phyloP scores from a whole-genome alignment of 345 rosid species.

The Laguncularia racemosa region DNA sequence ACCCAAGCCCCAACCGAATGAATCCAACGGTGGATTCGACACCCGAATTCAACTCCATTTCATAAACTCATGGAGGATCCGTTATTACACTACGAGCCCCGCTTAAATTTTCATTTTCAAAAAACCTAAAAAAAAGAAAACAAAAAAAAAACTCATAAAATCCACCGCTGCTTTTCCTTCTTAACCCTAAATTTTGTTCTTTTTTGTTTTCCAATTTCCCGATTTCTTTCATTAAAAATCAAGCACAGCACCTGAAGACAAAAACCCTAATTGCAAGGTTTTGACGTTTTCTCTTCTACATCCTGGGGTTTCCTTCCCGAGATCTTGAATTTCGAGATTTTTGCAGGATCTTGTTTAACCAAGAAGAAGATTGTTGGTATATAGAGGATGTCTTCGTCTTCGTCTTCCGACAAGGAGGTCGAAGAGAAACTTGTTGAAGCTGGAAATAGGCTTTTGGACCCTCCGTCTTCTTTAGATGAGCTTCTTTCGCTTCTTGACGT shows the following conservation, averaged over 20 bases:
- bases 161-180: no score
- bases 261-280: no score
- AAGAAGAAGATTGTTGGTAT: not conserved
- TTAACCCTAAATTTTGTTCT: no score
- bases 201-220: no score
- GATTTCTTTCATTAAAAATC: no score
- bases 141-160: not conserved
- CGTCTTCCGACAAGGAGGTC: conserved; percentile 53
- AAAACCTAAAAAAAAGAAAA: not conserved
- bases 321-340: not conserved
- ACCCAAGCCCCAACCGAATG: no score
- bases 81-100: not conserved
- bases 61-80: conserved; percentile 10
- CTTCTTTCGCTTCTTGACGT: conserved; percentile 85
- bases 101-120: not conserved
- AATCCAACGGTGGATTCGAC: conserved; percentile 7
- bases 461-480: conserved; percentile 61
- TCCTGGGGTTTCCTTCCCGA: no score
- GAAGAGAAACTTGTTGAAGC: conserved; percentile 62
- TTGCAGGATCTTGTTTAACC: conserved; percentile 7
- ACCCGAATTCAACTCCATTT: conserved; percentile 8
- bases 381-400: not conserved
- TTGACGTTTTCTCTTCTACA: no score
- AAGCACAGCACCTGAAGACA: no score
- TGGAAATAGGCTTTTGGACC: conserved; percentile 56